Percentiles rank a stretch among this genome's conserved stretches.
These are phyloP conservation scores for Globisporangium radiosum DNA, from an alignment of 352 stramenopile genomes.

Conservation along the genomic window DNA sequence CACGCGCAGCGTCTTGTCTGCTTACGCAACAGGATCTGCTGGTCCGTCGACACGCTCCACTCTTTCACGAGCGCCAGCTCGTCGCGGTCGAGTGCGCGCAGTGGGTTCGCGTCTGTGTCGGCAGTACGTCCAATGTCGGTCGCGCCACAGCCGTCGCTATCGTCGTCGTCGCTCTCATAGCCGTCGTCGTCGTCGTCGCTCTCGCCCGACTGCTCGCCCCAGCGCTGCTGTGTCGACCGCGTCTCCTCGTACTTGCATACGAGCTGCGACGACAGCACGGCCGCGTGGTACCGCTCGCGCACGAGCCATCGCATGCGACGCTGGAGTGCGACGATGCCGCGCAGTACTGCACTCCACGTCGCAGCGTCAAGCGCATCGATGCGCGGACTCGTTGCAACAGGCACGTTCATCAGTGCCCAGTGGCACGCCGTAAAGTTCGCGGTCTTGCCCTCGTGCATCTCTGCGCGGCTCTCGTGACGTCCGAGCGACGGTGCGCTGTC, in stretches of 20 bases:
- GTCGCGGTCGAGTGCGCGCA: slow-evolving; percentile 1
- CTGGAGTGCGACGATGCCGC: slow-evolving; percentile 31
- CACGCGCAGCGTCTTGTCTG: slow-evolving; percentile 64
- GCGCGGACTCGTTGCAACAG: slow-evolving; percentile 36
- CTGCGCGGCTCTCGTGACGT: background rate
- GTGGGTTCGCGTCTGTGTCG: too few species aligned
- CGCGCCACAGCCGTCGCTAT: slow-evolving; percentile 14
- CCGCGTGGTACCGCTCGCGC: slow-evolving; percentile 16
- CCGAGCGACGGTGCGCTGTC: slow-evolving; percentile 22
- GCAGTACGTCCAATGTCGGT: background rate
- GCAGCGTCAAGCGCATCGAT: slow-evolving; percentile 25
- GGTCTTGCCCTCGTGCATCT: slow-evolving; percentile 25
- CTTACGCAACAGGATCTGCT: slow-evolving; percentile 64
- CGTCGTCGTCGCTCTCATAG: slow-evolving; percentile 16
- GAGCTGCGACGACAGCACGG: slow-evolving; percentile 28
- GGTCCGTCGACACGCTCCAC: slow-evolving; percentile 52
- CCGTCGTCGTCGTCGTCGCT: slow-evolving; percentile 13
- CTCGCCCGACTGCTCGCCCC: slow-evolving; percentile 15
- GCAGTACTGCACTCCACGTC: slow-evolving; percentile 9
- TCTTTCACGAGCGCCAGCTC: slow-evolving; percentile 23
- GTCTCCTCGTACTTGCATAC: slow-evolving; percentile 38
- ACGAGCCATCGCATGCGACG: slow-evolving; percentile 26
- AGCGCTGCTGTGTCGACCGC: slow-evolving; percentile 14
- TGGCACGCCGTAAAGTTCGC: slow-evolving; percentile 56
- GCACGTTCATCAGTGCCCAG: slow-evolving; percentile 52